These are phyloP conservation scores for Zygotorulaspora chibaensis DNA, from an alignment of 805 yeast genomes.

Conservation along the genomic window DNA sequence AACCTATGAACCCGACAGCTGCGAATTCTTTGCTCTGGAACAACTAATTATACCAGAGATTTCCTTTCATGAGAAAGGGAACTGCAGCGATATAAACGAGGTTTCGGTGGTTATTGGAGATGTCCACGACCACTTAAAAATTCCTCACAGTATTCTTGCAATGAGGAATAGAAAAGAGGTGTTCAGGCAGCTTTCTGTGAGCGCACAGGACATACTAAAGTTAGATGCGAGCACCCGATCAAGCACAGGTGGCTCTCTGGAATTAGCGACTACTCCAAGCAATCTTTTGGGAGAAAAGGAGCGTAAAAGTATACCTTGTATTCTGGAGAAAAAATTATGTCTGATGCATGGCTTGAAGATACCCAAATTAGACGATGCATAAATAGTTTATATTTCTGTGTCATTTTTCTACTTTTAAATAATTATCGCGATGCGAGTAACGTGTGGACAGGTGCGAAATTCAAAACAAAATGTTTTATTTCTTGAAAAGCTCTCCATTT, in stretches of 20 bases:
- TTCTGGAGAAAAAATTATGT: too few relatives aligned
- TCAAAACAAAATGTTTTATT: too few relatives aligned
- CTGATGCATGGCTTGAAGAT: too few relatives aligned
- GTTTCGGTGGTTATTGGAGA: slow-evolving; percentile 13
- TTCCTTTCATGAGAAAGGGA: neutral
- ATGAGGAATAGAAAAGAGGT: slow-evolving; percentile 18
- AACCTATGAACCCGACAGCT: slow-evolving; percentile 7
- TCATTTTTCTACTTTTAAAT: too few relatives aligned
- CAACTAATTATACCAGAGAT: slow-evolving; percentile 14
- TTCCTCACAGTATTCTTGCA: slow-evolving; percentile 20
- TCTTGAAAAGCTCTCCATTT: too few relatives aligned
- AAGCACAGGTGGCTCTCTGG: neutral
- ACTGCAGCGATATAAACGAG: slow-evolving; percentile 3
- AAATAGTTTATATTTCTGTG: too few relatives aligned
- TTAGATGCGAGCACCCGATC: slow-evolving; percentile 2
- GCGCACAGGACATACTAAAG: slow-evolving; percentile 12
- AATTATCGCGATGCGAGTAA: too few relatives aligned
- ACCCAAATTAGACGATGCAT: too few relatives aligned
- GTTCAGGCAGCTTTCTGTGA: slow-evolving; percentile 18
- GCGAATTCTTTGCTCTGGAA: slow-evolving; percentile 12
- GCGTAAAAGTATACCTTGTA: too few relatives aligned
- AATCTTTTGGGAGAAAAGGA: too few relatives aligned
- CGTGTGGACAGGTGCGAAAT: too few relatives aligned
- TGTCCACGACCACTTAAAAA: slow-evolving; percentile 8
- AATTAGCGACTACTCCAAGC: neutral